These are phyloP conservation scores for Claviceps sp. DNA, from an alignment of 2,329 filamentous ascomycete genomes.

Conservation along the genomic window DNA sequence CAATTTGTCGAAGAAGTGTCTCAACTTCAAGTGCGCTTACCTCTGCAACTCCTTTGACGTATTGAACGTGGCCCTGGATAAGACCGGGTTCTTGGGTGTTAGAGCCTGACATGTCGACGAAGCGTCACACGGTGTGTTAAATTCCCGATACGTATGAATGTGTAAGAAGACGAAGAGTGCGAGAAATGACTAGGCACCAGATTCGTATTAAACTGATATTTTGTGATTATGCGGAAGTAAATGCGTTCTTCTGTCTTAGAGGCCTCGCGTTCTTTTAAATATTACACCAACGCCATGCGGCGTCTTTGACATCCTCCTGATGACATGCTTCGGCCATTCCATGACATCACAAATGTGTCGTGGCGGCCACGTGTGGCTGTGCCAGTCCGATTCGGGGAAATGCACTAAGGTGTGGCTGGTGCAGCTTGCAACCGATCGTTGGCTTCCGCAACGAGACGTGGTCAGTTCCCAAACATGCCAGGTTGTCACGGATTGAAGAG, in stretches of 20 bases:
- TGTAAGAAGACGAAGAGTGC: background rate
- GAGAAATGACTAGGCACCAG: background rate
- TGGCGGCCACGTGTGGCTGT: background rate
- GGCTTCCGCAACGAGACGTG: conserved; percentile 6
- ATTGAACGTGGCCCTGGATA: conserved; percentile 50
- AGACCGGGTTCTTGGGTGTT: conserved; percentile 38
- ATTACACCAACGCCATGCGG: too few species aligned
- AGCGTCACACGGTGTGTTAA: background rate
- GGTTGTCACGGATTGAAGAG: conserved; percentile 1
- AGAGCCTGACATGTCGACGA: conserved; percentile 1
- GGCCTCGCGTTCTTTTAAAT: too few species aligned
- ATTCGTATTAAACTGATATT: background rate
- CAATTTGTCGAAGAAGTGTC: too few species aligned
- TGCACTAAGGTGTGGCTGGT: too few species aligned
- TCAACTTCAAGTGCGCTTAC: conserved; percentile 23
- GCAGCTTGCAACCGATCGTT: too few species aligned
- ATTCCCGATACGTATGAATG: background rate
- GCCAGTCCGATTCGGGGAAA: background rate
- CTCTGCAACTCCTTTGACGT: conserved; percentile 54
- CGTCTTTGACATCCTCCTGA: background rate
- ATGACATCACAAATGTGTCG: conserved; percentile 3
- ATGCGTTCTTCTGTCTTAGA: too few species aligned
- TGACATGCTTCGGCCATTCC: conserved; percentile 8
- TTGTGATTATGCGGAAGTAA: too few species aligned
- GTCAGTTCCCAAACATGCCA: conserved; percentile 10